phyloP scores from a whole-genome alignment of 805 yeast genomes.

The Saccharomyces mikatae region DNA sequence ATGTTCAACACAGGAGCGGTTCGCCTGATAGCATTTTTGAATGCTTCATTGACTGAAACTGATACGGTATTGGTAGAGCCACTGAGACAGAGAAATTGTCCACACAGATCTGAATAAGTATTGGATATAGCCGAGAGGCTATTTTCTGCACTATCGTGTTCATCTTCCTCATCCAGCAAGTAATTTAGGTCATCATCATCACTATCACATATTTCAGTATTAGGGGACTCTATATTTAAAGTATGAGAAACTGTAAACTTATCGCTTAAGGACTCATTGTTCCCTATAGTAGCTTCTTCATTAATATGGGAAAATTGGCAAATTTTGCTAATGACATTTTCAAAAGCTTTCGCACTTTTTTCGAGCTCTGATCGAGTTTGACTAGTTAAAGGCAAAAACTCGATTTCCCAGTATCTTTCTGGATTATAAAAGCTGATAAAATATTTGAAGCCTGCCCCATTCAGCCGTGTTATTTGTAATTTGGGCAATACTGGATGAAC shows the following conservation, averaged over 20 bases:
- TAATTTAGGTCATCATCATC: constrained; percentile 16
- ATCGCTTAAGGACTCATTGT: not conserved
- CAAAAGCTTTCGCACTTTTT: constrained; percentile 18
- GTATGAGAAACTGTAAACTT: not conserved
- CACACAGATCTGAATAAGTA: not conserved
- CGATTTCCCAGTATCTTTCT: constrained; percentile 63
- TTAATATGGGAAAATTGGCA: constrained; percentile 12
- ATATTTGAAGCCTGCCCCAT: constrained; percentile 34
- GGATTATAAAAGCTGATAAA: constrained; percentile 66
- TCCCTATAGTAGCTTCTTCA: not conserved
- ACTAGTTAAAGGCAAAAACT: constrained; percentile 17
- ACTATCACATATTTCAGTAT: not conserved
- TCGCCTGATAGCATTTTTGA: constrained; percentile 2
- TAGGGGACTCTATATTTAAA: not conserved
- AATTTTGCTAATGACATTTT: constrained; percentile 23
- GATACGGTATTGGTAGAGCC: not conserved
- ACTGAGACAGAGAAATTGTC: not conserved
- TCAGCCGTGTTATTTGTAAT: constrained; percentile 46
- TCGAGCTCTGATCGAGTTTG: not conserved
- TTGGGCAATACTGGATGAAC: constrained; percentile 69
- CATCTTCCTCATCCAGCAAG: constrained; percentile 14
- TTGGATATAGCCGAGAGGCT: not conserved
- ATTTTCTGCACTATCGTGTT: constrained; percentile 5
- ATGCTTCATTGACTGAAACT: constrained; percentile 9
- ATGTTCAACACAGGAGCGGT: not conserved